These are phyloP conservation scores for Eurotiales sp. DNA, from an alignment of 2,329 filamentous ascomycete species.

Conservation along the genomic window DNA sequence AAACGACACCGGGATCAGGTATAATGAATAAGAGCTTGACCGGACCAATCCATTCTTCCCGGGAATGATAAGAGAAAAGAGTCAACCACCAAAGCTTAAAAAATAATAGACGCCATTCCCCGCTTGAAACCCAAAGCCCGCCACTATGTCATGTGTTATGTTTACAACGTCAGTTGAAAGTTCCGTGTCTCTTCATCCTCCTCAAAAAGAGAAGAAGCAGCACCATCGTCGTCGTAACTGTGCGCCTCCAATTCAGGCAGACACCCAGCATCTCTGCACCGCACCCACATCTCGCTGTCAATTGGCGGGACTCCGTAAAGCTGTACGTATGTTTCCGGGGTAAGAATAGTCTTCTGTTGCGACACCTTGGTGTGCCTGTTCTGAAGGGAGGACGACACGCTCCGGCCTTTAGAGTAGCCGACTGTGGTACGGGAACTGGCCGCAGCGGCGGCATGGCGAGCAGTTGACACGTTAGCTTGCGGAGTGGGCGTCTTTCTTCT, in stretches of 20 bases:
- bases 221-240: slow-evolving; percentile 24
- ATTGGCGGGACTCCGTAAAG: slow-evolving; percentile 40
- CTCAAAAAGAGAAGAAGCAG: slow-evolving; percentile 27
- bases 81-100: neutral
- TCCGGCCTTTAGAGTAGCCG: slow-evolving; percentile 76
- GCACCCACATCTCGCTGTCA: slow-evolving; percentile 43
- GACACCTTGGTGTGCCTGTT: slow-evolving; percentile 23
- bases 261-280: slow-evolving; percentile 36
- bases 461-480: slow-evolving; percentile 48
- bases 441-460: slow-evolving; percentile 59
- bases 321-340: slow-evolving; percentile 41
- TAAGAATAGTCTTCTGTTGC: slow-evolving; percentile 28
- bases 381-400: slow-evolving; percentile 28
- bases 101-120: slow-evolving; percentile 12
- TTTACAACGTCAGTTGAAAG: slow-evolving; percentile 39
- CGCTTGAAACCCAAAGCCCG: neutral
- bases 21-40: neutral
- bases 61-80: slow-evolving; percentile 17
- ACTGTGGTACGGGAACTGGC: slow-evolving; percentile 75
- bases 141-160: neutral
- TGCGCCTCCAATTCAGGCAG: slow-evolving; percentile 20
- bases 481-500: slow-evolving; percentile 43
- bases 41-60: slow-evolving; percentile 1
- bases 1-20: neutral
- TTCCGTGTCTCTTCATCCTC: slow-evolving; percentile 38